Evolutionary conservation across 2,329 filamentous ascomycete species (phyloP), one percentile per base, ranked within the genome.

Genomic region (Akanthomyces lecanii): DNA sequence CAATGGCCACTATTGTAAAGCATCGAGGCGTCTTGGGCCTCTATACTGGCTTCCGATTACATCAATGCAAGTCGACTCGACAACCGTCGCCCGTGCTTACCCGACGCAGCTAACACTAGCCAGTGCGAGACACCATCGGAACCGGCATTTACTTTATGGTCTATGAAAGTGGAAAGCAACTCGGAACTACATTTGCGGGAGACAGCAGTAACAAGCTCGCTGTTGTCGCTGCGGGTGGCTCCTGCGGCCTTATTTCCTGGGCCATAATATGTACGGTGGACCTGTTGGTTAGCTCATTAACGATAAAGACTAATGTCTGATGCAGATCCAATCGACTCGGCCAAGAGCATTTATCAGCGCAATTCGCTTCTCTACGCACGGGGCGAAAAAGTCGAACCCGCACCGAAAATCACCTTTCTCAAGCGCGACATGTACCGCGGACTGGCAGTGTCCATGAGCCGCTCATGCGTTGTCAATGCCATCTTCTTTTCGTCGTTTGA

Each of bases 401-500:
- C 84, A 25, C 89, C 90, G 11, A 89, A 88, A 74, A 92, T 95
- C 64, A 82, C 89, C 64, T 93, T 92, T 75, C 90, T 92, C 76
- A 86, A 89, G 70, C 81, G 81, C 61, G 85, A 88, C 66, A 92
- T 92, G 86, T 96, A 95, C 76, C 87, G 90, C 69, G 91, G 91
- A 36, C 81, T 96, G 3, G 90, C 88, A 25, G 91, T 95, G 30
- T 93, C 90, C 44, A 93, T 95, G 87, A 84, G 86, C 67, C 87
- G 91, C 62, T 93, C 90, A 14, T 92, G 89, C 70, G 81, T 91
- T 59, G 87, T 95, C 68, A 96, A 96, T 73, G 90, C 91, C 67
- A 90, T 96, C 70, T 96, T 96, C 81, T 96, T 96, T 78, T 92
- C 90, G 50, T 89, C 88, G 45, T 96, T 95, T 73, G 91, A 96